Evolutionary conservation across 495 filamentous ascomycete genomes (phyloP).

Genomic region (Aspergillus saccharolyticus): DNA sequence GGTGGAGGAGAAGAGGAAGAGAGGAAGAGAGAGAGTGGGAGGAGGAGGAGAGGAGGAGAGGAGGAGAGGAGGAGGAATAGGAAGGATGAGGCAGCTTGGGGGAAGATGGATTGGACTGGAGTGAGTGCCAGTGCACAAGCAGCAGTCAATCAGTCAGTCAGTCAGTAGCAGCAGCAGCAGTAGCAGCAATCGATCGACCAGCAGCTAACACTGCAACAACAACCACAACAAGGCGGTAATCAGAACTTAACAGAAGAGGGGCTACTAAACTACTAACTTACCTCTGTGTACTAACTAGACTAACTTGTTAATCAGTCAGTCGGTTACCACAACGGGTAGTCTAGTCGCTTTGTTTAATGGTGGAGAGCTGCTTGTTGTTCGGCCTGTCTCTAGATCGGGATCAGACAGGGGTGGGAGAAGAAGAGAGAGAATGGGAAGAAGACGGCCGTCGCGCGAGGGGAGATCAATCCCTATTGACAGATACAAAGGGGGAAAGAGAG

Average conservation of each 20-base stretch:
- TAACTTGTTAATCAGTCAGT: too few species aligned
- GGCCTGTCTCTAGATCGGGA: conserved; percentile 13
- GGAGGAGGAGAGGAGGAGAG: conserved; percentile 9
- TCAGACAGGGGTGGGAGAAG: conserved; percentile 12
- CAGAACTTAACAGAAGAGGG: too few species aligned
- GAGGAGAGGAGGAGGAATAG: not conserved
- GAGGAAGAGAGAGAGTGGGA: conserved; percentile 11
- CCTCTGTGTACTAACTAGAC: not conserved
- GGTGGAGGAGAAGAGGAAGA: conserved; percentile 15
- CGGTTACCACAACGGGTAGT: not conserved
- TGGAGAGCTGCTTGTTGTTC: not conserved
- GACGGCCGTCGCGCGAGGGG: not conserved
- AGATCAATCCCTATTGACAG: not conserved
- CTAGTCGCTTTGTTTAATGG: not conserved
- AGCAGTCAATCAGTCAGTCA: too few species aligned
- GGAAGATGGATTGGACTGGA: conserved; percentile 2
- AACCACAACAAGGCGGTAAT: too few species aligned
- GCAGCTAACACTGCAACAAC: too few species aligned
- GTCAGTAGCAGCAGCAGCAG: conserved; percentile 5
- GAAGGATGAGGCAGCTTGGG: not conserved
- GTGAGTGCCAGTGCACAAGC: too few species aligned
- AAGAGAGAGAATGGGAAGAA: conserved; percentile 1
- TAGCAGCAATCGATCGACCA: conserved; percentile 1
- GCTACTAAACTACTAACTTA: too few species aligned
- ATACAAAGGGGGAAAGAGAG: conserved; percentile 3